A percentile compares a stretch with the other conserved stretches of the same genome.
These are phyloP conservation scores for Mycosphaerella arachidis DNA, from an alignment of 2,329 filamentous ascomycete genomes.

Conservation along the genomic window DNA sequence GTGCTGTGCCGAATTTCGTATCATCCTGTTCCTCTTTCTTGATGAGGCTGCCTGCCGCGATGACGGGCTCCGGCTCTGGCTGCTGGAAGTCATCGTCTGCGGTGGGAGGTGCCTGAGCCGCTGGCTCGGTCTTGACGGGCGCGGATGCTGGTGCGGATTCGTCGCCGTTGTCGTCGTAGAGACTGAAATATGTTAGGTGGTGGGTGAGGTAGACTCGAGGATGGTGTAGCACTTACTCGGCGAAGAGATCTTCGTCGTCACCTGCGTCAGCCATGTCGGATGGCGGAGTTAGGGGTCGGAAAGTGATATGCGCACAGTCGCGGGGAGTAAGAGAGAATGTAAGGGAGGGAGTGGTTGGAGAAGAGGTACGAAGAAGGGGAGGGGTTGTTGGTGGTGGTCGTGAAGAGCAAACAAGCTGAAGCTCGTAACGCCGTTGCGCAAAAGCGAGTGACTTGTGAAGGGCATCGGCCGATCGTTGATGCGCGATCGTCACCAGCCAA, in stretches of 20 bases:
- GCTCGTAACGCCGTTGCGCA: not conserved
- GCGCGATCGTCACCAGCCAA: not conserved
- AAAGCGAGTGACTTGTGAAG: too few relatives aligned
- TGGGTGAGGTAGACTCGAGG: not conserved
- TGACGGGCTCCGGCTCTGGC: slow-evolving; percentile 11
- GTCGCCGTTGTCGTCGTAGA: slow-evolving; percentile 56
- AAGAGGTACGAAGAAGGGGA: not conserved
- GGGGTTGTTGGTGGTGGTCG: not conserved
- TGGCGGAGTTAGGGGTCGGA: slow-evolving; percentile 6
- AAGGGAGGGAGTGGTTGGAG: not conserved
- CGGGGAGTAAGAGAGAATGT: not conserved
- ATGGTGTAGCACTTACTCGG: slow-evolving; percentile 63
- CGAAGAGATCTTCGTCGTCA: slow-evolving; percentile 90
- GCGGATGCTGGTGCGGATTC: slow-evolving; percentile 37
- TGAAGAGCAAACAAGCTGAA: not conserved
- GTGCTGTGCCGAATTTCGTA: slow-evolving; percentile 6
- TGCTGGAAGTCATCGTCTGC: slow-evolving; percentile 10
- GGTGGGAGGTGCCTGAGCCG: slow-evolving; percentile 9
- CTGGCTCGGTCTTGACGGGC: slow-evolving; percentile 17
- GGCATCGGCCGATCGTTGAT: too few relatives aligned
- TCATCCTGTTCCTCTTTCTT: slow-evolving; percentile 18
- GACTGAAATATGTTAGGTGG: slow-evolving; percentile 18
- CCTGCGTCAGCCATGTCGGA: slow-evolving; percentile 73
- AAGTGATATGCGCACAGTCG: not conserved
- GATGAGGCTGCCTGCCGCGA: slow-evolving; percentile 12